phyloP scores from a whole-genome alignment of 352 stramenopile species.

The Blastocystis sp. region DNA sequence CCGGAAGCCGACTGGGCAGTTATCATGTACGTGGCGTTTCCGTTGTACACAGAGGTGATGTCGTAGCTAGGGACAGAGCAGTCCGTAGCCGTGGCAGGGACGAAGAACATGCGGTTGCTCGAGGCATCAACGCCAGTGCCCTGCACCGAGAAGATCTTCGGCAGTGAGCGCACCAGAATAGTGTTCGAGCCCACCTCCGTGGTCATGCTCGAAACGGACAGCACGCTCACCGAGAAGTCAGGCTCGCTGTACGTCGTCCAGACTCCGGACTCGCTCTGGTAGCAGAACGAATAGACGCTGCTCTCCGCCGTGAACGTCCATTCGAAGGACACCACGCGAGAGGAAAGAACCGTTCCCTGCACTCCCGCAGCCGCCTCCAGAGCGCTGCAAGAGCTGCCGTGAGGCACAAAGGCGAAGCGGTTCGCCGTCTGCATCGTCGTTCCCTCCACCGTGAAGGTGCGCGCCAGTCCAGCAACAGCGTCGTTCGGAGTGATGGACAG shows the following conservation, averaged over 20 bases:
- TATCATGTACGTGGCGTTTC: not conserved
- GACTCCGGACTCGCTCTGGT: not conserved
- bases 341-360: not conserved
- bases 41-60: not conserved
- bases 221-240: conserved; percentile 13
- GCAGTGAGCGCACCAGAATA: not conserved
- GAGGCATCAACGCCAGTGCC: not conserved
- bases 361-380: not conserved
- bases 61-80: not conserved
- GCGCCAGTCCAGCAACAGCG: not conserved
- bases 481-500: not conserved
- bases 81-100: not conserved
- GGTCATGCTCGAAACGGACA: not conserved
- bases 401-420: conserved; percentile 33
- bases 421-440: not conserved
- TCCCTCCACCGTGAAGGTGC: conserved; percentile 32
- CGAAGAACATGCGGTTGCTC: conserved; percentile 25
- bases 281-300: conserved; percentile 10
- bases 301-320: conserved; percentile 21
- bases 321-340: not conserved
- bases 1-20: not conserved
- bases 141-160: conserved; percentile 26
- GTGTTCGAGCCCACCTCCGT: not conserved
- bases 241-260: not conserved
- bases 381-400: not conserved